phyloP scores from a whole-genome alignment of 805 yeast genomes.

The Lipomyces mesembrius region DNA sequence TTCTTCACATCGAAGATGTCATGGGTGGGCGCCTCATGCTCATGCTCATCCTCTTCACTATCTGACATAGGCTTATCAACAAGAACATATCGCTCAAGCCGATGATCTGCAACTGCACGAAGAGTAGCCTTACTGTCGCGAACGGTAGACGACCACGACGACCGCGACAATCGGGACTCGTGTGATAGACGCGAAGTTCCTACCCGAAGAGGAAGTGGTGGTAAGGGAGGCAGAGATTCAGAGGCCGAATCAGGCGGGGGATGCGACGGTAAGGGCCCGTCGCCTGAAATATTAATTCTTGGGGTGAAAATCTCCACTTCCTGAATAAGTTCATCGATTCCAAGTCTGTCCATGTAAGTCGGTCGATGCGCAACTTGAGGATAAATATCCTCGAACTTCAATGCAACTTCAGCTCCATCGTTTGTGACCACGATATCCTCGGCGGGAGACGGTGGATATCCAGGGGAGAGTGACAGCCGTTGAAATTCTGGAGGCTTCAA shows the following conservation, averaged over 20 bases:
- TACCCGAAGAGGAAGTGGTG: constrained; percentile 1
- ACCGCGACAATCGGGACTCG: constrained; percentile 2
- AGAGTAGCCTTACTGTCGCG: constrained; percentile 30
- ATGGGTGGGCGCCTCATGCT: not conserved
- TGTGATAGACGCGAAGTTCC: constrained; percentile 1
- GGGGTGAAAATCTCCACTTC: not conserved
- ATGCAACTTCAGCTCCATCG: not conserved
- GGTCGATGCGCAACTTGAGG: not conserved
- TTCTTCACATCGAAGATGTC: not conserved
- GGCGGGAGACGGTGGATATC: constrained; percentile 14
- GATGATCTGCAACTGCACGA: not conserved
- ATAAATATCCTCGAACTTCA: not conserved
- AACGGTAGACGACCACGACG: constrained; percentile 20
- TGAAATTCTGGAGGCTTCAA: not conserved
- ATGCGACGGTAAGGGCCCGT: not conserved
- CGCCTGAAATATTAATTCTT: not conserved
- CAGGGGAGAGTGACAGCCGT: not conserved
- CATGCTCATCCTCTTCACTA: constrained; percentile 13
- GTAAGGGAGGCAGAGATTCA: constrained; percentile 5
- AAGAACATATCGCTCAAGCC: constrained; percentile 10
- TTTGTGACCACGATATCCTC: constrained; percentile 9
- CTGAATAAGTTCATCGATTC: constrained; percentile 1
- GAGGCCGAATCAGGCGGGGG: not conserved
- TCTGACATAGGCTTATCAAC: constrained; percentile 20
- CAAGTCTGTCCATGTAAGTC: not conserved